Percentiles rank a stretch among this genome's conserved stretches.
Conservation (phyloP, 2,329 filamentous ascomycete species). For the Botryotinia calthae region DNA sequence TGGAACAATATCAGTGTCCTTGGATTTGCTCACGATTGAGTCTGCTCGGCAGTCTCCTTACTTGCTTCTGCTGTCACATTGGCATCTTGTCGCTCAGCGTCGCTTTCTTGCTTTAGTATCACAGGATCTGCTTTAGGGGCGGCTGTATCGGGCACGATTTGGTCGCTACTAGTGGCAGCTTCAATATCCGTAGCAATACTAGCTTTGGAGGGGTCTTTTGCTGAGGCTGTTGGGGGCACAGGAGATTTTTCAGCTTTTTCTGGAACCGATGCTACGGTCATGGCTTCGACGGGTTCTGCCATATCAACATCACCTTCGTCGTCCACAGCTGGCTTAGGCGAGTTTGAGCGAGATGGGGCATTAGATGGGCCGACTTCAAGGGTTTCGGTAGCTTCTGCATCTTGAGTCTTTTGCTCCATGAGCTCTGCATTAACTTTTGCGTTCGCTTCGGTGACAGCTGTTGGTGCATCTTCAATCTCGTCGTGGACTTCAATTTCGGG, state of each 20-base stretch:
- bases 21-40: constrained; percentile 15
- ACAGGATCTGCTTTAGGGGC: constrained; percentile 36
- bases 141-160: constrained; percentile 35
- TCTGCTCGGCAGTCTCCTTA: constrained; percentile 21
- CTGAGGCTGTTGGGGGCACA: constrained; percentile 15
- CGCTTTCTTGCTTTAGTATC: constrained; percentile 38
- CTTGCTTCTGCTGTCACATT: constrained; percentile 34
- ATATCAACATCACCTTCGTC: constrained; percentile 39
- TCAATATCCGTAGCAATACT: not conserved
- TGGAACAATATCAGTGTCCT: not conserved
- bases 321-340: constrained; percentile 33
- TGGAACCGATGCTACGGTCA: constrained; percentile 6
- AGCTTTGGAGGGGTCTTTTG: constrained; percentile 15
- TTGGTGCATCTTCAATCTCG: constrained; percentile 33
- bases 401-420: constrained; percentile 36
- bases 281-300: constrained; percentile 28
- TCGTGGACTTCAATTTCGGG: constrained; percentile 32
- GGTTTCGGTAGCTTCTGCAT: constrained; percentile 18
- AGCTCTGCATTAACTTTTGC: constrained; percentile 38
- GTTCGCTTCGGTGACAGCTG: constrained; percentile 34
- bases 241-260: constrained; percentile 16
- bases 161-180: constrained; percentile 16
- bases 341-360: constrained; percentile 34
- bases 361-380: constrained; percentile 35
- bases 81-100: constrained; percentile 31